Conservation (phyloP, 129 eudicot genomes). For the Saussurea involucrata region DNA sequence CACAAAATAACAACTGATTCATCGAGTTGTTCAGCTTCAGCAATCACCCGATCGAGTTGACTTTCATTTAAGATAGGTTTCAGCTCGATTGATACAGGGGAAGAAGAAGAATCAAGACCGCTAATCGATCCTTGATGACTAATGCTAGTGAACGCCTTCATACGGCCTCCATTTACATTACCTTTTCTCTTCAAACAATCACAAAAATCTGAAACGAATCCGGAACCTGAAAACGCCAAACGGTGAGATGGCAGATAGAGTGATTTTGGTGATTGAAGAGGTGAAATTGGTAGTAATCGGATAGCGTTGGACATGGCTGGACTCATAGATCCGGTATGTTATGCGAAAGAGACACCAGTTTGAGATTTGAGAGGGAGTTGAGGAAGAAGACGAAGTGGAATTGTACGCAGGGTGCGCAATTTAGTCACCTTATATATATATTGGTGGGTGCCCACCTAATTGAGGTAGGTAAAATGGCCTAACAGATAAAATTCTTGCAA, state of each 20-base stretch:
- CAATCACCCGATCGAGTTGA: slow-evolving; percentile 60
- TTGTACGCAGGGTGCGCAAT: neutral
- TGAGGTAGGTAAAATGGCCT: neutral
- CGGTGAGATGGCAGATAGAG: slow-evolving; percentile 6
- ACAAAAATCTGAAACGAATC: neutral
- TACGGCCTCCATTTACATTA: neutral
- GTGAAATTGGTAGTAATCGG: neutral
- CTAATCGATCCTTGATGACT: slow-evolving; percentile 18
- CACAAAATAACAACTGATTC: slow-evolving; percentile 62
- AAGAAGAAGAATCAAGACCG: slow-evolving; percentile 29
- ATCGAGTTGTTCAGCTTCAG: slow-evolving; percentile 52
- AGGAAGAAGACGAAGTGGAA: slow-evolving; percentile 3
- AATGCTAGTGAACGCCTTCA: slow-evolving; percentile 5
- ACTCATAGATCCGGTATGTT: neutral
- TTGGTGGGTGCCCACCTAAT: neutral
- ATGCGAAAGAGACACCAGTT: neutral
- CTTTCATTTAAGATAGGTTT: slow-evolving; percentile 47
- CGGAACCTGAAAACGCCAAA: neutral
- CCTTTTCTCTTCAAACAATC: neutral
- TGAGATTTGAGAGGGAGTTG: slow-evolving; percentile 4
- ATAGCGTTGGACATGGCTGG: slow-evolving; percentile 18
- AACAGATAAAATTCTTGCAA: too few species aligned
- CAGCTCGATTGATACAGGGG: slow-evolving; percentile 57
- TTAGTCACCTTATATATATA: neutral
- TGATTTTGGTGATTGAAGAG: slow-evolving; percentile 17